These are phyloP conservation scores for Aspergillus cristatus DNA, from an alignment of 495 filamentous ascomycete genomes.

Conservation along the genomic window DNA sequence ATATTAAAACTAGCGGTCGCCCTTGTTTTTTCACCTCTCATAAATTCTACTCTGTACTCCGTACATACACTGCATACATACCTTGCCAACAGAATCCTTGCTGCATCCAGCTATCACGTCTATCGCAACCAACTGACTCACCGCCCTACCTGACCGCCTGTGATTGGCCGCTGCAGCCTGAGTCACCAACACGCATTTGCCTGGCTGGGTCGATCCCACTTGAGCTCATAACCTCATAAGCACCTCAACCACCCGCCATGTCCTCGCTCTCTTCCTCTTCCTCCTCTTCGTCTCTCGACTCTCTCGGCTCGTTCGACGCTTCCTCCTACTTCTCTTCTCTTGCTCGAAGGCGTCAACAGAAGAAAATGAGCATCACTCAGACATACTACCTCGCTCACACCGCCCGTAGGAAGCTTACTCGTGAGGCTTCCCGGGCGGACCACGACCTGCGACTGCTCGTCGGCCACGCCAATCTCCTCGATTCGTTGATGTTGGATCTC, in stretches of 20 bases:
- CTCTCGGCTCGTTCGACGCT: conserved; percentile 7
- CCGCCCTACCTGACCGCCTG: conserved; percentile 13
- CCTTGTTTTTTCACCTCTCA: too few relatives aligned
- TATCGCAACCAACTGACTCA: conserved; percentile 7
- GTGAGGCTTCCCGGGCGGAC: conserved; percentile 78
- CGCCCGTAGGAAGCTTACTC: conserved; percentile 88
- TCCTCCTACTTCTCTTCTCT: conserved; percentile 29
- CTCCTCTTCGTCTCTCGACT: conserved; percentile 3
- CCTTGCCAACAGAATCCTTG: conserved; percentile 1
- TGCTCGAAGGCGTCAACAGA: conserved; percentile 39
- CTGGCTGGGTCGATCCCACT: conserved; percentile 18
- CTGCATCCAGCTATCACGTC: background rate
- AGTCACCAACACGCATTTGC: conserved; percentile 23
- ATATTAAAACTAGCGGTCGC: too few relatives aligned
- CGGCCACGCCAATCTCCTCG: conserved; percentile 95
- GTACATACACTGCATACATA: too few relatives aligned
- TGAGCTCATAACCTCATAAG: conserved; percentile 18
- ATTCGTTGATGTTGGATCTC: conserved; percentile 91
- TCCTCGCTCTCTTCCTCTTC: conserved; percentile 7
- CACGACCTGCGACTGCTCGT: conserved; percentile 93
- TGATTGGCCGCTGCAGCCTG: conserved; percentile 22
- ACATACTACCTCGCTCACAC: conserved; percentile 97
- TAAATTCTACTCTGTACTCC: too few relatives aligned
- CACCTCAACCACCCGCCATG: conserved; percentile 19
- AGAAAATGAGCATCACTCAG: conserved; percentile 93